Percentiles rank a stretch among this genome's conserved stretches.
These are phyloP conservation scores for Leccinellum albellum DNA, from an alignment of 768 basidiomycete species.

Conservation along the genomic window DNA sequence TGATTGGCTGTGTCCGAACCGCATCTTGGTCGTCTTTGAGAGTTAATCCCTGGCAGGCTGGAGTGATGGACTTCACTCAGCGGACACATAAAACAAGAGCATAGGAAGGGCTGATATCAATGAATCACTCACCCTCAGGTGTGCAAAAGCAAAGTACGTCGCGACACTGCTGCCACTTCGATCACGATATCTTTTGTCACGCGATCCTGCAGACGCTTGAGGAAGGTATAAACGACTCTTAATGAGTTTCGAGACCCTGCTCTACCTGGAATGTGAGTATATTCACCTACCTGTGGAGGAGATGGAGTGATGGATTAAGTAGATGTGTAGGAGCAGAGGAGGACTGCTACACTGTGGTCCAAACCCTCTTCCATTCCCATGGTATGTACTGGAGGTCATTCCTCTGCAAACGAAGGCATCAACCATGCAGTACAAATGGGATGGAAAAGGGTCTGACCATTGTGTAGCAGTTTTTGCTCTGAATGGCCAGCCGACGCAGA, in stretches of 20 bases:
- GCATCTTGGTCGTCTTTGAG: no score
- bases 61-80: no score
- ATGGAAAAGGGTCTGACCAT: constrained; percentile 27
- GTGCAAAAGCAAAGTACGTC: background rate
- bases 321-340: constrained; percentile 1
- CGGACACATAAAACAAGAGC: background rate
- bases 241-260: background rate
- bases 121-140: background rate
- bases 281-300: background rate
- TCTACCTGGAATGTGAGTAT: background rate
- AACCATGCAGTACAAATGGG: constrained; percentile 27
- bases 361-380: constrained; percentile 48
- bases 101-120: background rate
- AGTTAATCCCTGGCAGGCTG: no score
- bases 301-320: background rate
- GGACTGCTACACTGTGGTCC: constrained; percentile 22
- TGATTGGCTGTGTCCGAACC: no score
- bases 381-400: constrained; percentile 36
- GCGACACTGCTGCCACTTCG: background rate
- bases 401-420: constrained; percentile 30
- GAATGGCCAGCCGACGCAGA: constrained; percentile 1
- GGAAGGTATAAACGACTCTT: background rate
- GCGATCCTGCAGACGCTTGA: background rate
- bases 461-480: constrained; percentile 19
- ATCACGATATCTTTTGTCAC: background rate